phyloP scores from a whole-genome alignment of 768 basidiomycete species.

The Tylopilus plumbeoviolaceoides region DNA sequence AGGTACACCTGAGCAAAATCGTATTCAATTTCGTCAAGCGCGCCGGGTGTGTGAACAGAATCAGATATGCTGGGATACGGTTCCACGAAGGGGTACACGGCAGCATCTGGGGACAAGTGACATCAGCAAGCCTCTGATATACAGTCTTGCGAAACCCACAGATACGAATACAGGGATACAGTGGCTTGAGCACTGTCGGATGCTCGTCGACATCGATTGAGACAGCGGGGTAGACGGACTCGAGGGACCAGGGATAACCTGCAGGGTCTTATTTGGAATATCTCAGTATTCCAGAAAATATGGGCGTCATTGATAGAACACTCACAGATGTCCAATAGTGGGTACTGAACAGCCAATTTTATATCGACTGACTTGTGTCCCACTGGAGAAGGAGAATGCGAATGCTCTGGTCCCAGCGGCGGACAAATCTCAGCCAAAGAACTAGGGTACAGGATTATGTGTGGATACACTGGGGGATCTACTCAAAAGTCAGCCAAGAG shows the following conservation, averaged over 20 bases:
- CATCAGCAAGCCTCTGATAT: neutral
- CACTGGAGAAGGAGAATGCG: neutral
- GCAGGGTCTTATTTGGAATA: slow-evolving; percentile 11
- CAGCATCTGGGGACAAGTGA: slow-evolving; percentile 4
- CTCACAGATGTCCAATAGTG: slow-evolving; percentile 35
- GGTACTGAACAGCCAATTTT: slow-evolving; percentile 16
- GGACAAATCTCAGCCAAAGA: slow-evolving; percentile 2
- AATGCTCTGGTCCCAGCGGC: neutral
- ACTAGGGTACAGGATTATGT: slow-evolving; percentile 14
- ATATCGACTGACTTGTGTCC: slow-evolving; percentile 7
- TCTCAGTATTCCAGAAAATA: neutral
- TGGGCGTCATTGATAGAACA: neutral
- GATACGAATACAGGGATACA: slow-evolving; percentile 23
- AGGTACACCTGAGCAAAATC: neutral
- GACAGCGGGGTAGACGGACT: slow-evolving; percentile 21
- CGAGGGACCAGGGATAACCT: slow-evolving; percentile 28
- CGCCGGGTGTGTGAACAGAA: slow-evolving; percentile 2
- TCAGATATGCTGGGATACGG: slow-evolving; percentile 5
- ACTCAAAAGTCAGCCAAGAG: neutral
- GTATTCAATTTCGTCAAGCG: slow-evolving; percentile 1
- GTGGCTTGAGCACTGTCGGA: neutral
- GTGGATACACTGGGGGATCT: slow-evolving; percentile 26
- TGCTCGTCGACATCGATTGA: neutral
- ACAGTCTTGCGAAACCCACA: slow-evolving; percentile 17
- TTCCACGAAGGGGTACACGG: slow-evolving; percentile 16